Evolutionary conservation across 2,329 filamentous ascomycete species (phyloP).

Genomic region (Aspergillus ochraceus): DNA sequence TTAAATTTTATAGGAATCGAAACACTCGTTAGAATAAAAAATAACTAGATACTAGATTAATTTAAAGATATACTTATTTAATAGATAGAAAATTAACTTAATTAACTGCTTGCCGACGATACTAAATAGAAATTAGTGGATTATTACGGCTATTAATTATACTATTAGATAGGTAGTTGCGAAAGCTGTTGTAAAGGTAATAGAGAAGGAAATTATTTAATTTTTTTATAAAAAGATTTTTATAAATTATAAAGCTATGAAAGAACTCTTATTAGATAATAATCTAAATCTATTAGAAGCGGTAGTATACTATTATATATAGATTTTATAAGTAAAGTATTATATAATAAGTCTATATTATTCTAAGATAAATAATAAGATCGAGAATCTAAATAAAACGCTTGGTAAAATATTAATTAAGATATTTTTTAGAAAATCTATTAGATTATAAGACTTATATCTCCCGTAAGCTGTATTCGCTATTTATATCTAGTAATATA

Average conservation of each 20-base stretch:
- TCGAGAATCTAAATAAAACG: not conserved
- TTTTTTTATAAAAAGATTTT: not conserved
- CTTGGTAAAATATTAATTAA: not conserved
- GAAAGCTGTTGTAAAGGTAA: not conserved
- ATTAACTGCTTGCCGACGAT: not conserved
- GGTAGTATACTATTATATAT: not conserved
- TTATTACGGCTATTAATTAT: not conserved
- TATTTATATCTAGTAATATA: not conserved
- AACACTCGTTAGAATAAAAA: not conserved
- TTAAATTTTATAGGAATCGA: not conserved
- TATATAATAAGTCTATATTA: not conserved
- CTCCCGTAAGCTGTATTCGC: not conserved
- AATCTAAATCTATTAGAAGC: not conserved
- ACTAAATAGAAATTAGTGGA: not conserved
- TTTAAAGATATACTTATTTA: not conserved
- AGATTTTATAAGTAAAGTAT: not conserved
- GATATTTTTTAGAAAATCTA: not conserved
- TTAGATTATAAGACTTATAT: not conserved
- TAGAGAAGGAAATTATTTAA: not conserved
- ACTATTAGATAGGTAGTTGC: not conserved
- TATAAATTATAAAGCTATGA: not conserved
- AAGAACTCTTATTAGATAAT: not conserved
- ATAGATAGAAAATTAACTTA: not conserved
- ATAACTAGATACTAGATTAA: not conserved
- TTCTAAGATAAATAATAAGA: not conserved